phyloP scores from a whole-genome alignment of 371 early-diverging fungal species.

The Syncephalastrum sp. region DNA sequence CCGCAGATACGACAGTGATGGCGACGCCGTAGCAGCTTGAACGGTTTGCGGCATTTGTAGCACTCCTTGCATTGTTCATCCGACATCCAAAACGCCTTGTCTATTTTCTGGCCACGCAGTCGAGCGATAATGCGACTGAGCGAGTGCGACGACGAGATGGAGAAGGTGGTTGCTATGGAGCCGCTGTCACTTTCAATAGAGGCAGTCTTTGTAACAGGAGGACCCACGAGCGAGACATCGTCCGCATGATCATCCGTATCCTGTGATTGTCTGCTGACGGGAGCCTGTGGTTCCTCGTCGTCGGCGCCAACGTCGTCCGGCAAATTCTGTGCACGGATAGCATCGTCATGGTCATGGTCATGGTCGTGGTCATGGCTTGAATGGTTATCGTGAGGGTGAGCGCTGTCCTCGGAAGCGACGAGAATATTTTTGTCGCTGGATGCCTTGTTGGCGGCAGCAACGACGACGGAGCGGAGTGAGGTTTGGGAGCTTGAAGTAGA shows the following conservation, averaged over 20 bases:
- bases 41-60: constrained; percentile 77
- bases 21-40: constrained; percentile 70
- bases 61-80: constrained; percentile 84
- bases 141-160: constrained; percentile 59
- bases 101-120: constrained; percentile 61
- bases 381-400: not conserved
- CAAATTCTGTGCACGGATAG: too few species aligned
- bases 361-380: not conserved
- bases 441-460: too few species aligned
- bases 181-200: constrained; percentile 55
- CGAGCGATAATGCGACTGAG: constrained; percentile 55
- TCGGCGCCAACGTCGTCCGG: not conserved
- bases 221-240: constrained; percentile 22
- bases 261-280: constrained; percentile 13
- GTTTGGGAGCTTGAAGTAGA: constrained; percentile 7
- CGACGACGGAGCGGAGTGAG: too few species aligned
- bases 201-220: constrained; percentile 38
- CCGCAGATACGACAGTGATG: constrained; percentile 91
- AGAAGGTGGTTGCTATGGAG: constrained; percentile 55
- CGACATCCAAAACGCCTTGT: constrained; percentile 83
- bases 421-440: too few species aligned
- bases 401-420: too few species aligned
- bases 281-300: constrained; percentile 3
- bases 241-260: constrained; percentile 9
- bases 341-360: not conserved